These are phyloP conservation scores for Penstemon davidsonii DNA, from an alignment of 257 asterid genomes.

Conservation along the genomic window DNA sequence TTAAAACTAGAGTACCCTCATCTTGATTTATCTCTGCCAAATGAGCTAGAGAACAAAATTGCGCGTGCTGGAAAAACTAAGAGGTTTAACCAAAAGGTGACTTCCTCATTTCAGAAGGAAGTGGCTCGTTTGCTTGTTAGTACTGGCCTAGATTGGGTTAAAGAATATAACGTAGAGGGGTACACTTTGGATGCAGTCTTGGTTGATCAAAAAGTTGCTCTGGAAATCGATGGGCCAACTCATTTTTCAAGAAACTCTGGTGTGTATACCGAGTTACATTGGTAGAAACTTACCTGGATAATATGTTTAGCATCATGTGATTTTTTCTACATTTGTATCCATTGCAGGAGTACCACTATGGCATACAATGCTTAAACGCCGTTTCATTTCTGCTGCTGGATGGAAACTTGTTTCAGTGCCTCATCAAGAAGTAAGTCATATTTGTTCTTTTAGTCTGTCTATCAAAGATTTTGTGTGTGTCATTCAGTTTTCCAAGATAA, in stretches of 20 bases:
- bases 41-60: constrained; percentile 57
- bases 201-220: constrained; percentile 70
- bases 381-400: constrained; percentile 75
- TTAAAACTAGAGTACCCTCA: constrained; percentile 69
- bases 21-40: constrained; percentile 55
- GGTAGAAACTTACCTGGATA: neutral
- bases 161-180: constrained; percentile 70
- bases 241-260: constrained; percentile 95
- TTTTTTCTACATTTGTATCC: neutral
- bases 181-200: constrained; percentile 87
- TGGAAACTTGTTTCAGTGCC: constrained; percentile 73
- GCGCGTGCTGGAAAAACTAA: constrained; percentile 68
- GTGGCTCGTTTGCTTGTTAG: constrained; percentile 84
- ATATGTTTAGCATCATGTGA: neutral
- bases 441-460: constrained; percentile 5
- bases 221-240: constrained; percentile 94
- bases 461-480: neutral
- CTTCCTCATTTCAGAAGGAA: constrained; percentile 93
- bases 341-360: constrained; percentile 75
- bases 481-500: constrained; percentile 3
- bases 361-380: constrained; percentile 88
- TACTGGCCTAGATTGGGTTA: constrained; percentile 89
- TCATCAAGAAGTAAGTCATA: constrained; percentile 73
- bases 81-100: constrained; percentile 76
- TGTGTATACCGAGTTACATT: constrained; percentile 27